Percentiles rank a stretch among this genome's conserved stretches.
phyloP scores from a whole-genome alignment of 495 filamentous ascomycete genomes.

The Echria macrotheca region DNA sequence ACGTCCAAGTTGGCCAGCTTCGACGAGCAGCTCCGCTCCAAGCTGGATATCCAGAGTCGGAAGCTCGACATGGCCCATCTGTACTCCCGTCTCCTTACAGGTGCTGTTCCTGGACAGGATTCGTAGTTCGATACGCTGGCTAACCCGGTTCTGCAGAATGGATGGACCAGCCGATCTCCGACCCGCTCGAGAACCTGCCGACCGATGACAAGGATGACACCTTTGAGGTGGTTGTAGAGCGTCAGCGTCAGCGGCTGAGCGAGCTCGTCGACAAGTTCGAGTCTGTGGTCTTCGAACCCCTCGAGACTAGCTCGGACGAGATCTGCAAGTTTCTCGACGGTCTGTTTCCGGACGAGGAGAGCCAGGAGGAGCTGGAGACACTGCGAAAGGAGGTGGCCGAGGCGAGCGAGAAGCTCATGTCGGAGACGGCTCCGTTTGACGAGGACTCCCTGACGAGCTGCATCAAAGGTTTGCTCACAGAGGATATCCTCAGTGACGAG shows the following conservation, averaged over 20 bases:
- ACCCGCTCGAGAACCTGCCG: constrained; percentile 14
- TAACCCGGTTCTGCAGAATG: constrained; percentile 41
- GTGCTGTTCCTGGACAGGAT: constrained; percentile 5
- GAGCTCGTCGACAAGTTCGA: constrained; percentile 54
- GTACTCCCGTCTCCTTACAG: constrained; percentile 54
- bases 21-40: constrained; percentile 36
- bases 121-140: not conserved
- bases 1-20: constrained; percentile 32
- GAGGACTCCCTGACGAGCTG: constrained; percentile 24
- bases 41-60: constrained; percentile 42
- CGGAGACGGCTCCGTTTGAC: constrained; percentile 25
- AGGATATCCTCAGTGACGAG: constrained; percentile 57
- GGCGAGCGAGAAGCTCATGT: constrained; percentile 12
- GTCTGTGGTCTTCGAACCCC: constrained; percentile 48
- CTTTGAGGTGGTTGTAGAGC: constrained; percentile 31
- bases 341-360: constrained; percentile 42
- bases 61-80: constrained; percentile 56
- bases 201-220: constrained; percentile 20
- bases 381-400: constrained; percentile 20
- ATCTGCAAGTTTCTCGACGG: constrained; percentile 48
- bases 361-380: constrained; percentile 27
- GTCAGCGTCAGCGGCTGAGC: constrained; percentile 46
- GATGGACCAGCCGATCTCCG: constrained; percentile 35
- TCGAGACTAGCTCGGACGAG: constrained; percentile 40
- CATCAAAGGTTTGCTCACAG: constrained; percentile 52